A percentile compares a stretch with the other conserved stretches of the same genome.
These are phyloP conservation scores for Mycena chlorophos DNA, from an alignment of 768 basidiomycete species.

Conservation along the genomic window DNA sequence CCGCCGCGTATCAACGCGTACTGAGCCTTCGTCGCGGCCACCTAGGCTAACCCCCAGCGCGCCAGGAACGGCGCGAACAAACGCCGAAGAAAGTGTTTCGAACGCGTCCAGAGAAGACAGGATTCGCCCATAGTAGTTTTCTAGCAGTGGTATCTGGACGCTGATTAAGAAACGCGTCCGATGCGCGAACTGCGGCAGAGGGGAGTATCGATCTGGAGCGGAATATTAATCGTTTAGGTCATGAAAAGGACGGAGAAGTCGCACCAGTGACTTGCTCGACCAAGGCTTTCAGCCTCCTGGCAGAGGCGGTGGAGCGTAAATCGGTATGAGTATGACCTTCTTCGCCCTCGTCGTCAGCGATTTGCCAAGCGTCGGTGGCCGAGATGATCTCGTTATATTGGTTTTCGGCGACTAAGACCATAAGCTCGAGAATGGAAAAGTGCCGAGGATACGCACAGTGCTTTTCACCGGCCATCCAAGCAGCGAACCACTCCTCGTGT, in stretches of 20 bases:
- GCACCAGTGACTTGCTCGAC: conserved; percentile 90
- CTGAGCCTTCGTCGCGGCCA: conserved; percentile 40
- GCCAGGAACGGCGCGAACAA: conserved; percentile 91
- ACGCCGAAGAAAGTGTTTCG: conserved; percentile 83
- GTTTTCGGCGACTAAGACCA: conserved; percentile 73
- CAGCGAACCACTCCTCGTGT: conserved; percentile 84
- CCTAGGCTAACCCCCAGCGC: conserved; percentile 69
- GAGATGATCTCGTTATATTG: conserved; percentile 86
- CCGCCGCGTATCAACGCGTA: conserved; percentile 55
- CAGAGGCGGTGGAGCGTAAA: conserved; percentile 76
- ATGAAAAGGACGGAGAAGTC: conserved; percentile 13
- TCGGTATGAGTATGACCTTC: conserved; percentile 44
- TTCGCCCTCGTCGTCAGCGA: conserved; percentile 64
- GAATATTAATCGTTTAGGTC: background rate
- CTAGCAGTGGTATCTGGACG: conserved; percentile 83
- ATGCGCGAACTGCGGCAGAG: conserved; percentile 75
- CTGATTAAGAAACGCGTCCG: conserved; percentile 80
- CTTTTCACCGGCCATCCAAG: conserved; percentile 89
- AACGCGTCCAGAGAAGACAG: conserved; percentile 88
- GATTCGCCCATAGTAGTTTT: conserved; percentile 76
- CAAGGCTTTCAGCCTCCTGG: conserved; percentile 78
- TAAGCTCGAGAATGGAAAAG: conserved; percentile 9
- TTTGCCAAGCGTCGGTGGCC: conserved; percentile 81
- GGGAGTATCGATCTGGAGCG: conserved; percentile 80
- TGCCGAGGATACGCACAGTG: conserved; percentile 60